Evolutionary conservation across 1,284 basidiomycete genomes (phyloP).

Genomic region (Cryptococcus sp.): DNA sequence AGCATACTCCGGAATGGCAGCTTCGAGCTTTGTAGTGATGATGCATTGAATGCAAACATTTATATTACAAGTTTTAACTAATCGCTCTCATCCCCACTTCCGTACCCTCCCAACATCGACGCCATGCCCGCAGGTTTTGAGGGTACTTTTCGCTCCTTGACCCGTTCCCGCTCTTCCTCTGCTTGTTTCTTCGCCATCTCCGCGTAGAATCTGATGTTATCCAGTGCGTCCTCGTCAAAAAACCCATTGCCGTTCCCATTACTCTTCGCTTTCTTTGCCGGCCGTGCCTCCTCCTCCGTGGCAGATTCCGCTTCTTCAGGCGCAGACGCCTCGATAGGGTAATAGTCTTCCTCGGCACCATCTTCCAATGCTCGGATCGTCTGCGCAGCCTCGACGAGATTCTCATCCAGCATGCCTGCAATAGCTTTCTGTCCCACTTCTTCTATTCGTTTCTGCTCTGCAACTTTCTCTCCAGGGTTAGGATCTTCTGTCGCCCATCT

Average conservation of each 20-base stretch:
- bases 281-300: slow-evolving; percentile 45
- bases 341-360: slow-evolving; percentile 49
- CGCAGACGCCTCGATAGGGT: slow-evolving; percentile 43
- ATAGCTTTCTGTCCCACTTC: slow-evolving; percentile 82
- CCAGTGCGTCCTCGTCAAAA: slow-evolving; percentile 74
- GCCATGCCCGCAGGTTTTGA: slow-evolving; percentile 22
- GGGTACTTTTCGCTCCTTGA: slow-evolving; percentile 27
- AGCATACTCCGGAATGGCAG: no score
- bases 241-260: slow-evolving; percentile 55
- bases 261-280: slow-evolving; percentile 41
- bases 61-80: slow-evolving; percentile 12
- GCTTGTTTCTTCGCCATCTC: slow-evolving; percentile 40
- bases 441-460: slow-evolving; percentile 77
- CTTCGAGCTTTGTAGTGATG: no score
- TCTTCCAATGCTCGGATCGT: slow-evolving; percentile 80
- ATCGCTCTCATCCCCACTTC: slow-evolving; percentile 42
- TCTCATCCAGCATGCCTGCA: slow-evolving; percentile 63
- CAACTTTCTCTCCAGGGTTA: slow-evolving; percentile 81
- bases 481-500: slow-evolving; percentile 94
- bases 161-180: slow-evolving; percentile 23
- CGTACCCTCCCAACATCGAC: slow-evolving; percentile 37
- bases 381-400: slow-evolving; percentile 82
- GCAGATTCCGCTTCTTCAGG: slow-evolving; percentile 17
- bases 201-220: slow-evolving; percentile 77
- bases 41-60: not conserved